Evolutionary conservation across 495 filamentous ascomycete genomes (phyloP).

Genomic region (Annulohypoxylon nitens): DNA sequence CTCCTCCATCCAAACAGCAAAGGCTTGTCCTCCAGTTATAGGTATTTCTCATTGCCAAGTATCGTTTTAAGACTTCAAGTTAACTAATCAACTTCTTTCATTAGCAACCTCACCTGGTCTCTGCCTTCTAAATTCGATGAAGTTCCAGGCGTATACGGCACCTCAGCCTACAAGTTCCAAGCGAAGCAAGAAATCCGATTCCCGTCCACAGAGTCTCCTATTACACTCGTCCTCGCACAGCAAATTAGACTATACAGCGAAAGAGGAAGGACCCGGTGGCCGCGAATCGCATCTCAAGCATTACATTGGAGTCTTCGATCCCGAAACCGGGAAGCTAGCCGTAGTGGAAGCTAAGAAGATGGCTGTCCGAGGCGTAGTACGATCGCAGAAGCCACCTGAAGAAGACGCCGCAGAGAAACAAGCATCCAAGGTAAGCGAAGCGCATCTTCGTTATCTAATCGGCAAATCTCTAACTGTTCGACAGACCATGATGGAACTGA

Average conservation of each 20-base stretch:
- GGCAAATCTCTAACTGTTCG: constrained; percentile 41
- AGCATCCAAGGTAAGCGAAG: constrained; percentile 56
- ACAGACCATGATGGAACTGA: constrained; percentile 69
- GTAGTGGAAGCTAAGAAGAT: constrained; percentile 82
- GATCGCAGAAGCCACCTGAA: constrained; percentile 63
- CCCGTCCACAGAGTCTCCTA: constrained; percentile 69
- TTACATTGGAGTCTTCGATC: constrained; percentile 89
- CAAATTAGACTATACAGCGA: constrained; percentile 83
- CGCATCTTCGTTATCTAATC: neutral
- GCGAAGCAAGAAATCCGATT: constrained; percentile 58
- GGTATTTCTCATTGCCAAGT: constrained; percentile 57
- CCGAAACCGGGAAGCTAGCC: constrained; percentile 75
- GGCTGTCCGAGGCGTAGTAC: constrained; percentile 73
- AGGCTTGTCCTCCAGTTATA: constrained; percentile 74
- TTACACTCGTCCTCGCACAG: constrained; percentile 83
- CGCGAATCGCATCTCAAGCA: constrained; percentile 79
- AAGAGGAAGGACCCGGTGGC: constrained; percentile 74
- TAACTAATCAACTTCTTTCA: constrained; percentile 15
- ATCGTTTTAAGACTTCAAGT: neutral
- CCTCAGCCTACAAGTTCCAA: constrained; percentile 54
- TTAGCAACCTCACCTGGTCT: constrained; percentile 79
- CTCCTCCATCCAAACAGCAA: constrained; percentile 68
- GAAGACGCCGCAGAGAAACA: constrained; percentile 56
- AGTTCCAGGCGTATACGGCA: constrained; percentile 75
- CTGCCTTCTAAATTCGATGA: constrained; percentile 65